Evolutionary conservation across 129 eudicot genomes (phyloP).

Genomic region (Mikania micrantha): DNA sequence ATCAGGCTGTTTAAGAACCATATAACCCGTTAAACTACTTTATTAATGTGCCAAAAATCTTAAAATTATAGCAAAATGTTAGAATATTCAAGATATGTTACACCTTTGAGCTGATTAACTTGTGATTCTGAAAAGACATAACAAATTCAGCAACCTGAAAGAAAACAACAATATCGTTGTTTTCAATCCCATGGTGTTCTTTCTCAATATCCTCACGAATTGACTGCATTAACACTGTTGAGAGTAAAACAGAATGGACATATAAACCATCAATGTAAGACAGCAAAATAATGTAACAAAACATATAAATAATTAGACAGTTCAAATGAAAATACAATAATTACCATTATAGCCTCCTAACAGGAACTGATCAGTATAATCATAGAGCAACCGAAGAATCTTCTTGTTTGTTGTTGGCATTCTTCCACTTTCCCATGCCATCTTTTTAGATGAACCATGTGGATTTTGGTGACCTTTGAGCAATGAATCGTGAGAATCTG

Average conservation of each 20-base stretch:
- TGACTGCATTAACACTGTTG: conserved; percentile 84
- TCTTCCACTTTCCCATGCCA: conserved; percentile 51
- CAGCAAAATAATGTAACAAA: background rate
- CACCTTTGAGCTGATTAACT: conserved; percentile 50
- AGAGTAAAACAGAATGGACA: conserved; percentile 16
- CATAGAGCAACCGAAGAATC: conserved; percentile 51
- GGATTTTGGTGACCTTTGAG: conserved; percentile 51
- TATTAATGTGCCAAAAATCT: background rate
- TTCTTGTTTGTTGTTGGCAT: conserved; percentile 62
- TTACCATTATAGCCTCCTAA: conserved; percentile 88
- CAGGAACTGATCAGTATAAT: conserved; percentile 59
- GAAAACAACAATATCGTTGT: conserved; percentile 61
- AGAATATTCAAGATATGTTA: conserved; percentile 7
- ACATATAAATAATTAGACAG: background rate
- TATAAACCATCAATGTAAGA: conserved; percentile 8
- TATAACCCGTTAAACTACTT: background rate
- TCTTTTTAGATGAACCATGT: conserved; percentile 67
- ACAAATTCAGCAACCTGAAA: conserved; percentile 84
- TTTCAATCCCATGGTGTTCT: conserved; percentile 75
- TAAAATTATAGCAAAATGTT: background rate
- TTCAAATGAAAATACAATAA: background rate
- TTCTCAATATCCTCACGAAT: conserved; percentile 81
- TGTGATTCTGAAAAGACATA: conserved; percentile 74
- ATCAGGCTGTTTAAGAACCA: conserved; percentile 41
- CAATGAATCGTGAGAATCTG: conserved; percentile 42